Percentiles rank a stretch among this genome's conserved stretches.
These are phyloP conservation scores for Ogataea thermomethanolica DNA, from an alignment of 805 yeast species.

Conservation along the genomic window DNA sequence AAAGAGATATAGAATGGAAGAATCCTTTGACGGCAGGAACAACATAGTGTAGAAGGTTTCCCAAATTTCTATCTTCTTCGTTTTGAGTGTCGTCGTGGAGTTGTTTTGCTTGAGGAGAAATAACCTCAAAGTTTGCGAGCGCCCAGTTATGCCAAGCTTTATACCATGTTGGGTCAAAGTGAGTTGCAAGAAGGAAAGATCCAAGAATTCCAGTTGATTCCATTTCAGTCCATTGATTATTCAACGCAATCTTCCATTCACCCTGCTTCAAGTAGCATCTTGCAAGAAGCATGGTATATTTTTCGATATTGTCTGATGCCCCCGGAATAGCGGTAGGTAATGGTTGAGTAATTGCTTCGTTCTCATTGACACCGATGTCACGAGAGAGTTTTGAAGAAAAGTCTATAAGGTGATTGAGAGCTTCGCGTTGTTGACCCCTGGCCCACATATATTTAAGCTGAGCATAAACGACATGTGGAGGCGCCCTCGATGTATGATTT, in stretches of 20 bases:
- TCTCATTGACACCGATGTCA: constrained; percentile 82
- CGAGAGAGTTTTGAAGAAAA: constrained; percentile 89
- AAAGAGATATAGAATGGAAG: constrained; percentile 88
- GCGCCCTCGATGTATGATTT: constrained; percentile 60
- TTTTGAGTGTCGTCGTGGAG: constrained; percentile 12
- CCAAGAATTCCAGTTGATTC: constrained; percentile 78
- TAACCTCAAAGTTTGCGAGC: constrained; percentile 92
- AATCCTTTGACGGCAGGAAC: constrained; percentile 95
- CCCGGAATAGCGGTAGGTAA: constrained; percentile 71
- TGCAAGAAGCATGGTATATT: constrained; percentile 80
- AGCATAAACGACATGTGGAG: constrained; percentile 96
- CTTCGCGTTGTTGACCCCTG: constrained; percentile 82
- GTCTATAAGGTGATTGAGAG: constrained; percentile 78
- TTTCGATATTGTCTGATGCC: constrained; percentile 70
- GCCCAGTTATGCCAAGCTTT: constrained; percentile 99
- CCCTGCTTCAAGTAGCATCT: constrained; percentile 97
- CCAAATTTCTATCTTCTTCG: constrained; percentile 37
- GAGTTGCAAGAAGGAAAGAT: constrained; percentile 89
- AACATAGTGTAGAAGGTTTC: constrained; percentile 78
- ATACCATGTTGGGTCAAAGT: constrained; percentile 90
- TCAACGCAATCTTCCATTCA: constrained; percentile 91
- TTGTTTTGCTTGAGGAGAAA: constrained; percentile 49
- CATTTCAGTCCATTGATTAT: constrained; percentile 74
- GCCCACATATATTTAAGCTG: constrained; percentile 98
- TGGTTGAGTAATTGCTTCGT: constrained; percentile 83